A percentile compares a stretch with the other conserved stretches of the same genome.
Conservation (phyloP, 768 basidiomycete species). For the Rhodotorula sphaerocarpa region DNA sequence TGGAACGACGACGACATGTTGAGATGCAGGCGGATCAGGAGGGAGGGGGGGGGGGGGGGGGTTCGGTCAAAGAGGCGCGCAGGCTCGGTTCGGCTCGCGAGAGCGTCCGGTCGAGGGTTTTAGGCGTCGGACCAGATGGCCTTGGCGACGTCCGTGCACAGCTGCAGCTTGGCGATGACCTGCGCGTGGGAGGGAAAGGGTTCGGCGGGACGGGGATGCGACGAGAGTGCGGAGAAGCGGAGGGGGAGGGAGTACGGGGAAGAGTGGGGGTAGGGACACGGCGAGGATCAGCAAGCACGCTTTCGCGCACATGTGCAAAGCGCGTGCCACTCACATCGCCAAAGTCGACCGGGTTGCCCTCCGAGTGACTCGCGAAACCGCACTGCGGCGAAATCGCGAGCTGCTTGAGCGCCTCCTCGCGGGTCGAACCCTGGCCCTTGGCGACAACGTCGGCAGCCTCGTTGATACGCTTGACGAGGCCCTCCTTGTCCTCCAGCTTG, state of each 20-base stretch:
- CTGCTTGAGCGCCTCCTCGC: slow-evolving; percentile 49
- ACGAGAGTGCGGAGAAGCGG: too few relatives aligned
- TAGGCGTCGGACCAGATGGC: slow-evolving; percentile 23
- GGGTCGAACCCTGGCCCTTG: slow-evolving; percentile 48
- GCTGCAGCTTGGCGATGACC: slow-evolving; percentile 32
- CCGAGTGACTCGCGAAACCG: slow-evolving; percentile 56
- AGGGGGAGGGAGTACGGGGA: too few relatives aligned
- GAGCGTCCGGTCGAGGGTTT: too few relatives aligned
- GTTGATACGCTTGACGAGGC: slow-evolving; percentile 51
- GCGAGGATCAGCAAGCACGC: too few relatives aligned
- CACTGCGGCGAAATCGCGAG: slow-evolving; percentile 58
- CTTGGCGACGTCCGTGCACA: slow-evolving; percentile 17
- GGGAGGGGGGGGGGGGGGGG: neutral
- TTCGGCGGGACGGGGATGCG: neutral
- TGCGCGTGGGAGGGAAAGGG: neutral
- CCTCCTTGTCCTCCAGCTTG: slow-evolving; percentile 52
- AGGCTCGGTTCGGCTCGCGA: too few relatives aligned
- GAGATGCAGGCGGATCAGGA: neutral
- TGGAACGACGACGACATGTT: slow-evolving; percentile 1
- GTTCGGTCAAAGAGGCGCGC: too few relatives aligned
- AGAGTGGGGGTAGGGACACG: too few relatives aligned
- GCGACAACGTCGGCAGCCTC: slow-evolving; percentile 53
- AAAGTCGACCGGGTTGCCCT: slow-evolving; percentile 52
- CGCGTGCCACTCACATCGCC: slow-evolving; percentile 50
- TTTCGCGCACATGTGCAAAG: too few relatives aligned